Percentiles rank a stretch among this genome's conserved stretches.
Evolutionary conservation across 1,284 basidiomycete genomes (phyloP).

Genomic region (Puccinia horiana): DNA sequence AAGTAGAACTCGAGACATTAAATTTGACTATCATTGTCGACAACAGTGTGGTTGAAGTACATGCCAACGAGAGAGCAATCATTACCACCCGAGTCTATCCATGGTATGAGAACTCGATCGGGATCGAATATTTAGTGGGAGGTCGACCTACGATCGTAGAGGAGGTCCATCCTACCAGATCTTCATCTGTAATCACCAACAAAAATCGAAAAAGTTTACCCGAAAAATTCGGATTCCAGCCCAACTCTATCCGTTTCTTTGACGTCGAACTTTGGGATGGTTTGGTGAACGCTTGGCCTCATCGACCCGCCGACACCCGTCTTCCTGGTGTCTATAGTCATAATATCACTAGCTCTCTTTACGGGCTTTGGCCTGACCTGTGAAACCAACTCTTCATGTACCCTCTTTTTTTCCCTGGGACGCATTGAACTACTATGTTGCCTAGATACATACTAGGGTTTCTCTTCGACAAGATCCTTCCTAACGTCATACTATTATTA

Average conservation of each 20-base stretch:
- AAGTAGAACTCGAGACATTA: conserved; percentile 49
- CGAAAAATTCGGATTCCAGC: neutral
- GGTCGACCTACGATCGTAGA: conserved; percentile 29
- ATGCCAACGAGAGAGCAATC: conserved; percentile 56
- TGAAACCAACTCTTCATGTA: neutral
- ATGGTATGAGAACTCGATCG: conserved; percentile 29
- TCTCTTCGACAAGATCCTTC: too few species aligned
- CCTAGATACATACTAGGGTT: too few species aligned
- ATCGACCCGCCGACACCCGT: conserved; percentile 30
- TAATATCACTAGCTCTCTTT: conserved; percentile 34
- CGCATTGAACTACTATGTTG: too few species aligned
- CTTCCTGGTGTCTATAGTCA: conserved; percentile 40
- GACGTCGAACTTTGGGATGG: conserved; percentile 43
- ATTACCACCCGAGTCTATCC: conserved; percentile 57
- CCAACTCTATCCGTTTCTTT: conserved; percentile 23
- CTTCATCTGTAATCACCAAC: neutral
- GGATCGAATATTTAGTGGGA: conserved; percentile 12
- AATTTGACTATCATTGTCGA: conserved; percentile 56
- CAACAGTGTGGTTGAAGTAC: conserved; percentile 56
- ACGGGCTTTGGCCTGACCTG: conserved; percentile 44
- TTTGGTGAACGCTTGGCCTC: conserved; percentile 39
- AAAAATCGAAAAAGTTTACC: neutral
- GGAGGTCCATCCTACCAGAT: neutral
- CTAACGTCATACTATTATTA: too few species aligned
- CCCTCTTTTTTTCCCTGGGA: too few species aligned